phyloP scores from a whole-genome alignment of 768 basidiomycete species.

The Sistotremastrum niveocremeum region DNA sequence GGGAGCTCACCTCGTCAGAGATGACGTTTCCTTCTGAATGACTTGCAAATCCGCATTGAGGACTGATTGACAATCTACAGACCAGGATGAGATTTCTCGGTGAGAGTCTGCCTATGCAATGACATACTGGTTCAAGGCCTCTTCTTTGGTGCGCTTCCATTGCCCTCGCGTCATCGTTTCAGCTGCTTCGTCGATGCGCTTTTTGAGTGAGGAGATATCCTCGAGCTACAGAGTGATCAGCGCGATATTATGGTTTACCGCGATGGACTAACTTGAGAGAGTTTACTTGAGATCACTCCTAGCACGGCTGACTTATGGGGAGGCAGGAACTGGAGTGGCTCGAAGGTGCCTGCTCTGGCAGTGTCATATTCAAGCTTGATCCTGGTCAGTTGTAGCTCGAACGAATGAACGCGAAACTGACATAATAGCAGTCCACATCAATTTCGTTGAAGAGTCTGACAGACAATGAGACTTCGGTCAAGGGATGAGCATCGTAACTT shows the following conservation, averaged over 20 bases:
- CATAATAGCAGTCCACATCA: slow-evolving; percentile 39
- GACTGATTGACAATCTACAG: slow-evolving; percentile 37
- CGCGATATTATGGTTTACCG: too few relatives aligned
- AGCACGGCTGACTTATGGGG: slow-evolving; percentile 27
- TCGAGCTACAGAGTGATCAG: slow-evolving; percentile 27
- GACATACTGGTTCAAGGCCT: slow-evolving; percentile 39
- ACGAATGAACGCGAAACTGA: slow-evolving; percentile 7
- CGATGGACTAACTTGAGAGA: slow-evolving; percentile 15
- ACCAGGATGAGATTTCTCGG: neutral
- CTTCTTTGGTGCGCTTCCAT: slow-evolving; percentile 30
- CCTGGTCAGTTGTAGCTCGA: neutral
- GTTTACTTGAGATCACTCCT: slow-evolving; percentile 31
- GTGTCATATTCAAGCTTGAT: slow-evolving; percentile 48
- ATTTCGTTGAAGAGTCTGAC: slow-evolving; percentile 36
- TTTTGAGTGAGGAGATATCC: slow-evolving; percentile 32
- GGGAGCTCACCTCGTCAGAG: slow-evolving; percentile 18
- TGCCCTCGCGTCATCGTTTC: slow-evolving; percentile 31
- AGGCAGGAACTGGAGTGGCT: slow-evolving; percentile 18
- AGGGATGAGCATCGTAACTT: too few relatives aligned
- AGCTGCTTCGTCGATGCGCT: slow-evolving; percentile 40
- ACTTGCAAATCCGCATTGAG: slow-evolving; percentile 53
- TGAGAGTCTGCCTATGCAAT: neutral
- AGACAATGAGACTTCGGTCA: too few relatives aligned
- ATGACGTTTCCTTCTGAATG: slow-evolving; percentile 46
- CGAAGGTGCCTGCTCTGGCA: slow-evolving; percentile 40